Evolutionary conservation across 768 basidiomycete species (phyloP).

Genomic region (Leucogyrophana mollusca): DNA sequence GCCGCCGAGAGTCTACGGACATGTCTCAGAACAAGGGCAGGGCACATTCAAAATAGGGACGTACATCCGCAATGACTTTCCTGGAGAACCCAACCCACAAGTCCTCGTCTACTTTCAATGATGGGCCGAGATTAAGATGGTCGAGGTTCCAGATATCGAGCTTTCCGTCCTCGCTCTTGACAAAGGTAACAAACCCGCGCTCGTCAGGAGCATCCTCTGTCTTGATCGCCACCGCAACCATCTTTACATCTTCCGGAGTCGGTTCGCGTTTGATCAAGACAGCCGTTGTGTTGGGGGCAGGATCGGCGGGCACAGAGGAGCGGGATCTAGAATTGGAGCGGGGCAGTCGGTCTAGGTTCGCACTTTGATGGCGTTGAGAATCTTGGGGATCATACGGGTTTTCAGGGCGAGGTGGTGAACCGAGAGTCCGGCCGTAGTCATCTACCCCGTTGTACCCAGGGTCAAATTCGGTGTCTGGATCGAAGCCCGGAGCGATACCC

Average conservation of each 20-base stretch:
- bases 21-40: no score
- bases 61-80: slow-evolving; percentile 14
- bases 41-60: neutral
- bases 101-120: slow-evolving; percentile 6
- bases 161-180: slow-evolving; percentile 8
- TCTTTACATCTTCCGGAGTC: neutral
- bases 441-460: no score
- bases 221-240: slow-evolving; percentile 6
- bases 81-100: slow-evolving; percentile 11
- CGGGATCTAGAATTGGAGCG: neutral
- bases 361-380: no score
- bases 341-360: no score
- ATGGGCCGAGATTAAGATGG: slow-evolving; percentile 8
- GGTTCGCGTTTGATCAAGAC: neutral
- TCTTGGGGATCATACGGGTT: no score
- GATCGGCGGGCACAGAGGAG: neutral
- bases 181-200: neutral
- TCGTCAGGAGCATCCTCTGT: slow-evolving; percentile 3
- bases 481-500: neutral
- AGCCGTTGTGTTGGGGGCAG: neutral
- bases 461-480: no score
- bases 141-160: slow-evolving; percentile 9
- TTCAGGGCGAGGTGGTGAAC: no score
- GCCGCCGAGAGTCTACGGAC: neutral
- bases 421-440: no score